Percentiles rank a stretch among this genome's conserved stretches.
These are phyloP conservation scores for Echium plantagineum DNA, from an alignment of 257 asterid genomes.

Conservation along the genomic window DNA sequence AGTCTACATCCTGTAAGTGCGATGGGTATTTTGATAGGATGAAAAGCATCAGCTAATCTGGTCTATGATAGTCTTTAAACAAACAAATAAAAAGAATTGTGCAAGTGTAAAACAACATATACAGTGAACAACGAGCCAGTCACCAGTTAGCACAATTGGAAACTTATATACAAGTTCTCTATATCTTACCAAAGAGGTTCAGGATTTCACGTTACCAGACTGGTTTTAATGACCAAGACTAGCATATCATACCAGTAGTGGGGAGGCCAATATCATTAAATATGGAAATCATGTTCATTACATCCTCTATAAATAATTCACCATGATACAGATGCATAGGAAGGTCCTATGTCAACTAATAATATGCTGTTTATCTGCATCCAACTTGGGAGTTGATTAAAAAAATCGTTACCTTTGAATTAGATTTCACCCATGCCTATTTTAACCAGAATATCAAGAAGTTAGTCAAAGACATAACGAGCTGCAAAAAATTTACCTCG, in stretches of 20 bases:
- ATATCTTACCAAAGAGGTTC: background rate
- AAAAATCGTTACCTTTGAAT: background rate
- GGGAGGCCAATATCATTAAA: background rate
- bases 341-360: background rate
- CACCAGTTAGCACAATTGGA: background rate
- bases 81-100: background rate
- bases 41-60: background rate
- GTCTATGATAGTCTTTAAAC: background rate
- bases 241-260: background rate
- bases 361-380: background rate
- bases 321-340: background rate
- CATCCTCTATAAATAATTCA: background rate
- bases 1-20: constrained; percentile 85
- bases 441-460: background rate
- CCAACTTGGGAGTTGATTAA: background rate
- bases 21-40: constrained; percentile 2
- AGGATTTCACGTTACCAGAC: background rate
- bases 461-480: constrained; percentile 12
- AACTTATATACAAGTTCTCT: background rate
- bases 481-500: constrained; percentile 46
- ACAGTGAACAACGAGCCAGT: background rate
- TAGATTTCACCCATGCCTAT: background rate
- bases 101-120: background rate
- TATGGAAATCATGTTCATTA: background rate
- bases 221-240: too few relatives aligned